These are phyloP conservation scores for Fusarium hainanense DNA, from an alignment of 2,329 filamentous ascomycete species.

Conservation along the genomic window DNA sequence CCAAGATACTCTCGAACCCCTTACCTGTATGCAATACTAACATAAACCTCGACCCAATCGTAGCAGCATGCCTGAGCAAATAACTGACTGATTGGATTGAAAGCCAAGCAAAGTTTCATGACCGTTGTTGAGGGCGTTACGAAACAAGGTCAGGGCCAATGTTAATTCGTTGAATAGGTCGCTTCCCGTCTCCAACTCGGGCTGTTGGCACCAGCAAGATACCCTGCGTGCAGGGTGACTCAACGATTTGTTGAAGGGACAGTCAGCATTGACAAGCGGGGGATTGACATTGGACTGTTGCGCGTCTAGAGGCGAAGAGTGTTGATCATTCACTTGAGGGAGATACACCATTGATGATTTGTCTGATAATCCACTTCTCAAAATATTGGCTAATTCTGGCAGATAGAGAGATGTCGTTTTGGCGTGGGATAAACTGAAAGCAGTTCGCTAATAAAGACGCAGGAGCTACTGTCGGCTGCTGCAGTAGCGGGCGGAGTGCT, in stretches of 20 bases:
- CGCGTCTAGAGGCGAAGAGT: constrained; percentile 2
- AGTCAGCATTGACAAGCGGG: constrained; percentile 18
- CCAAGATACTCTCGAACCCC: constrained; percentile 15
- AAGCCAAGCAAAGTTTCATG: constrained; percentile 31
- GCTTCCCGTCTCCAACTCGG: constrained; percentile 23
- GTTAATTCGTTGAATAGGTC: constrained; percentile 28
- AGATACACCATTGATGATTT: neutral
- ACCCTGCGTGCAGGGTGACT: constrained; percentile 25
- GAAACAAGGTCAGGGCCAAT: constrained; percentile 29
- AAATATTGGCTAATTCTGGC: constrained; percentile 23
- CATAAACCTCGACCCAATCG: constrained; percentile 36
- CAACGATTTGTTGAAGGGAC: constrained; percentile 28
- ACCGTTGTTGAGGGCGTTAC: constrained; percentile 39
- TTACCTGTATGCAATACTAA: constrained; percentile 35
- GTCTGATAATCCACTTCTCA: constrained; percentile 7
- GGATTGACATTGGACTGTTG: constrained; percentile 7
- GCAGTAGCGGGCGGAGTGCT: constrained; percentile 45
- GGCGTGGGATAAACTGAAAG: constrained; percentile 15
- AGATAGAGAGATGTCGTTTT: constrained; percentile 22
- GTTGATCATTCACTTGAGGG: constrained; percentile 5
- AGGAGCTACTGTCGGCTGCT: constrained; percentile 41
- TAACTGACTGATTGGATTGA: constrained; percentile 32
- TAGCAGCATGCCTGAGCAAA: constrained; percentile 28
- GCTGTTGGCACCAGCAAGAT: constrained; percentile 34
- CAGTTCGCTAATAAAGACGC: constrained; percentile 35